Evolutionary conservation across 2,329 filamentous ascomycete genomes (phyloP).

Genomic region (Myriosclerotinia duriaeana): DNA sequence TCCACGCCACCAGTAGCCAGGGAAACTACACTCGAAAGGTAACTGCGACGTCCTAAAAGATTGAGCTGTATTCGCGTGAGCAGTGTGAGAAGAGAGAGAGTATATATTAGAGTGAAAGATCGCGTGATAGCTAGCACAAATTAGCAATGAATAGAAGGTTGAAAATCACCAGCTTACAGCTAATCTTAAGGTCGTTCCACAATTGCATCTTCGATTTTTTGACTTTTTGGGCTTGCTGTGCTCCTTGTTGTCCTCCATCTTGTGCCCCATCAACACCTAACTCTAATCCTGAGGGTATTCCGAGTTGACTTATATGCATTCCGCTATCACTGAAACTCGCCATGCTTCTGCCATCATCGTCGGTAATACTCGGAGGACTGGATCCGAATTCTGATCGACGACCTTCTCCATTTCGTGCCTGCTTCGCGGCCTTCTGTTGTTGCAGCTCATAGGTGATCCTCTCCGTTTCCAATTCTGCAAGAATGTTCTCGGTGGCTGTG

Average conservation of each 20-base stretch:
- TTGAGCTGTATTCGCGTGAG: constrained; percentile 96
- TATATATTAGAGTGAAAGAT: constrained; percentile 89
- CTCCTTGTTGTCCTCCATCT: constrained; percentile 47
- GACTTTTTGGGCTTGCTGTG: constrained; percentile 50
- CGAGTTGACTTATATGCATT: constrained; percentile 76
- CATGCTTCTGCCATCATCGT: constrained; percentile 80
- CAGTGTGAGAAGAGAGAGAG: constrained; percentile 81
- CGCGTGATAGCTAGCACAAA: constrained; percentile 72
- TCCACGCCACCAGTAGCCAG: constrained; percentile 74
- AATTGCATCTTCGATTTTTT: constrained; percentile 85
- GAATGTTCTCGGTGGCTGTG: constrained; percentile 84
- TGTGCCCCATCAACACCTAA: constrained; percentile 44
- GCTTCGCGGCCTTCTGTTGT: constrained; percentile 78
- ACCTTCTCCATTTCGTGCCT: constrained; percentile 57
- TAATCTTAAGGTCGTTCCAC: constrained; percentile 97
- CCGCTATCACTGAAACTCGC: constrained; percentile 78
- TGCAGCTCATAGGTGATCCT: constrained; percentile 91
- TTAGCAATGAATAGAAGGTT: constrained; percentile 24
- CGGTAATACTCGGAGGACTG: constrained; percentile 62
- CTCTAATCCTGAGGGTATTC: constrained; percentile 53
- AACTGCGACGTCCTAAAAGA: constrained; percentile 90
- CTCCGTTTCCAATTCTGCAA: constrained; percentile 86
- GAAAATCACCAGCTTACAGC: constrained; percentile 59
- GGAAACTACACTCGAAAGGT: constrained; percentile 91
- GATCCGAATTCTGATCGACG: constrained; percentile 46